These are phyloP conservation scores for Tulasnella calospora DNA, from an alignment of 768 basidiomycete species.

Conservation along the genomic window DNA sequence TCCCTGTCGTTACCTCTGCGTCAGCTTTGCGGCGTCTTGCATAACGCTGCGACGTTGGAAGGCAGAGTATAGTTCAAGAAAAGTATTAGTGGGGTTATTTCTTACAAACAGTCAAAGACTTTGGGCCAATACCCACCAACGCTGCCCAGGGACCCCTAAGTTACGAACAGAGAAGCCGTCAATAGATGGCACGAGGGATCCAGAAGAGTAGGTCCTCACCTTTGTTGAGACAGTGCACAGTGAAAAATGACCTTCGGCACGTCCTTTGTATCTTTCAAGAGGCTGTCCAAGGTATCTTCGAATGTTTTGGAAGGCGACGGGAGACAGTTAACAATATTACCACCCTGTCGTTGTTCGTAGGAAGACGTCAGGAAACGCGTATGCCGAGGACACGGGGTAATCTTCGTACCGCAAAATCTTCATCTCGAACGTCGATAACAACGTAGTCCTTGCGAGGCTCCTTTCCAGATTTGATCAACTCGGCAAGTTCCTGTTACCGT, in stretches of 20 bases:
- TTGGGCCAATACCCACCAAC: slow-evolving; percentile 43
- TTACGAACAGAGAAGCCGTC: neutral
- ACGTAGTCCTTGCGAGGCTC: slow-evolving; percentile 59
- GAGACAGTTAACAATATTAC: slow-evolving; percentile 64
- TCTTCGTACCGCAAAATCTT: slow-evolving; percentile 50
- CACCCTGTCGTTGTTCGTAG: slow-evolving; percentile 43
- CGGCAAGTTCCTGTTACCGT: slow-evolving; percentile 55
- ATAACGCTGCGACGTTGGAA: slow-evolving; percentile 49
- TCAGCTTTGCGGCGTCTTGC: slow-evolving; percentile 49
- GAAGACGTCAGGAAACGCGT: neutral
- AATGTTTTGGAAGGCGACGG: slow-evolving; percentile 63
- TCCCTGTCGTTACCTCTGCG: slow-evolving; percentile 37
- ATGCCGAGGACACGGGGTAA: neutral
- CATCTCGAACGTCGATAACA: slow-evolving; percentile 78
- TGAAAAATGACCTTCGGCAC: slow-evolving; percentile 69
- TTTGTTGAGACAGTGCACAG: slow-evolving; percentile 68
- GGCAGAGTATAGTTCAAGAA: too few species aligned
- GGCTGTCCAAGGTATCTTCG: slow-evolving; percentile 49
- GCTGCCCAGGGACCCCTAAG: slow-evolving; percentile 74
- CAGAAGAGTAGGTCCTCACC: slow-evolving; percentile 46
- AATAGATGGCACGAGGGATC: neutral
- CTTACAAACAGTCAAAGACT: too few species aligned
- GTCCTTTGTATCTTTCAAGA: slow-evolving; percentile 57
- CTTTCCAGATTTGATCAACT: slow-evolving; percentile 62
- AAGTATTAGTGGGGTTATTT: too few species aligned